Percentiles rank a stretch among this genome's conserved stretches.
Evolutionary conservation across 140 eudicot genomes (phyloP).

Genomic region (Flaveria floridana): DNA sequence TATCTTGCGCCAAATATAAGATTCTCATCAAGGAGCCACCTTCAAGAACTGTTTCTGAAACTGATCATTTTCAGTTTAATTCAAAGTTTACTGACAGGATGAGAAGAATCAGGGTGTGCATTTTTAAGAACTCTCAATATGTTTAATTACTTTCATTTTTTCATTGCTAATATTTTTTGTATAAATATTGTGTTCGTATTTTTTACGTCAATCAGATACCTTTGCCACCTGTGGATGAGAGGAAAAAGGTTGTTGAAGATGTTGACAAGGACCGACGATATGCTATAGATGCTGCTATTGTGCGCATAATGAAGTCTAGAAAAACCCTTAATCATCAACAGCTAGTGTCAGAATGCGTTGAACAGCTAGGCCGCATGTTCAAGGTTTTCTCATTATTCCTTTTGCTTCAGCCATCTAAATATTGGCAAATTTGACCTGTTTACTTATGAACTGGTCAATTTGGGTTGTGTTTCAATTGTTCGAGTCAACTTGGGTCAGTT

Average conservation of each 20-base stretch:
- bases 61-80: constrained; percentile 62
- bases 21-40: constrained; percentile 64
- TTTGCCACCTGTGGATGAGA: constrained; percentile 75
- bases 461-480: background rate
- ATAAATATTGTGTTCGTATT: background rate
- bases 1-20: constrained; percentile 73
- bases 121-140: background rate
- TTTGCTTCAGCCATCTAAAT: background rate
- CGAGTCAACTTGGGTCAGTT: background rate
- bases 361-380: constrained; percentile 73
- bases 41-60: constrained; percentile 47
- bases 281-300: constrained; percentile 79
- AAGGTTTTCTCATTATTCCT: constrained; percentile 42
- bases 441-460: background rate
- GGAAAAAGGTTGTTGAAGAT: constrained; percentile 76
- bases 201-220: constrained; percentile 45
- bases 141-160: background rate
- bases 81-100: constrained; percentile 61
- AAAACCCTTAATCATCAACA: constrained; percentile 67
- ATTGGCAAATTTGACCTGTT: background rate
- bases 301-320: constrained; percentile 74
- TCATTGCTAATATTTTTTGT: background rate
- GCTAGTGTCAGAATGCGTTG: constrained; percentile 64
- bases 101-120: constrained; percentile 70
- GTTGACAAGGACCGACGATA: constrained; percentile 77